Conservation (phyloP, 2,329 filamentous ascomycete species). For the Fusarium xyrophilum region DNA sequence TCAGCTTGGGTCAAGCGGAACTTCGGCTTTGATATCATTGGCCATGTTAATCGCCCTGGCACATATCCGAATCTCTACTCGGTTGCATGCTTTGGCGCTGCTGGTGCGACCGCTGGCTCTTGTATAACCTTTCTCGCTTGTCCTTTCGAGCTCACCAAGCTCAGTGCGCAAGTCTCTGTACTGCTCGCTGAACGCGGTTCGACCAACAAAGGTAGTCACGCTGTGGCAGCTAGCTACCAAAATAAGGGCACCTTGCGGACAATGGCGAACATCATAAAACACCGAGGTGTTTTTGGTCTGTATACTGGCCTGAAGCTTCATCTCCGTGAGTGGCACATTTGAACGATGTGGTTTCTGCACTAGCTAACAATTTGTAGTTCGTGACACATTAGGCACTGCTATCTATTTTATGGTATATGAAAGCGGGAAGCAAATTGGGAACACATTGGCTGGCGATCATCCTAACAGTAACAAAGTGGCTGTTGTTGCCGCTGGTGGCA, state of each 20-base stretch:
- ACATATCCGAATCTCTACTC: slow-evolving; percentile 77
- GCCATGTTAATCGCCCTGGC: slow-evolving; percentile 73
- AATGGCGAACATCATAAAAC: slow-evolving; percentile 76
- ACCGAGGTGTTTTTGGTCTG: slow-evolving; percentile 74
- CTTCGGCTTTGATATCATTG: slow-evolving; percentile 72
- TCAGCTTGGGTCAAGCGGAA: slow-evolving; percentile 73
- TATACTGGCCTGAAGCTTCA: slow-evolving; percentile 85
- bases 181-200: slow-evolving; percentile 65
- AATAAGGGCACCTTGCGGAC: slow-evolving; percentile 80
- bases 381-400: slow-evolving; percentile 81
- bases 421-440: slow-evolving; percentile 81
- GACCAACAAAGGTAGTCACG: slow-evolving; percentile 56
- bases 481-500: slow-evolving; percentile 77
- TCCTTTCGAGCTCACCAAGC: slow-evolving; percentile 88
- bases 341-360: neutral
- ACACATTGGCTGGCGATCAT: slow-evolving; percentile 73
- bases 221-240: slow-evolving; percentile 72
- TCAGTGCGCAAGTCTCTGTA: slow-evolving; percentile 85
- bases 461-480: slow-evolving; percentile 81
- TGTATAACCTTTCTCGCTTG: slow-evolving; percentile 82
- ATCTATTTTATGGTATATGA: slow-evolving; percentile 93
- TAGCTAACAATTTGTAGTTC: slow-evolving; percentile 59
- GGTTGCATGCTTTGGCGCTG: slow-evolving; percentile 76
- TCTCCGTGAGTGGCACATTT: slow-evolving; percentile 64
- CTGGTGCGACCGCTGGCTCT: slow-evolving; percentile 80